Evolutionary conservation across 2,329 filamentous ascomycete species (phyloP), one percentile per base, ranked within the genome.

Genomic region (Tolypocladium capitatum): DNA sequence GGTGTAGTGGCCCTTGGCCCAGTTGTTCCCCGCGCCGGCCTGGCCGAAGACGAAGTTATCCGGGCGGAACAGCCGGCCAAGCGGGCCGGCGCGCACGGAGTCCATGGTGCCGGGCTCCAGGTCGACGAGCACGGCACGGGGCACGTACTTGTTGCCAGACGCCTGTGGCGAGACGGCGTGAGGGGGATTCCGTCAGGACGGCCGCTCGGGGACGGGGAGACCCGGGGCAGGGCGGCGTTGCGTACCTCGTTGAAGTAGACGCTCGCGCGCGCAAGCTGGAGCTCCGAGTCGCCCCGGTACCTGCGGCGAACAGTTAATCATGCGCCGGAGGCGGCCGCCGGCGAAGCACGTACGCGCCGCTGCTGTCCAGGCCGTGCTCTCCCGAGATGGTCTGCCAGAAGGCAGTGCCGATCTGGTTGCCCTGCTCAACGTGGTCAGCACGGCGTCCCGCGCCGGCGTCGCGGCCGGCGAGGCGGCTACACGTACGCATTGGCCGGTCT

Each of bases 21-120:
- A 98, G 83, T 97, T 97, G 88, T 98, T 98, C 75, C 92, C 92
- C 70, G 92, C 92, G 80, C 92, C 91, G 63, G 92, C 97, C 78
- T 97, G 92, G 63, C 92, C 92, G 72, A 97, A 97, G 68, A 97
- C 89, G 75, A 97, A 97, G 85, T 97, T 98, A 78, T 98, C 92
- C 68, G 92, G 92, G 58, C 92, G 90, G 88, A 98, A 97, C 60
- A 98, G 89, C 78, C 96, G 86, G 62, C 92, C 92, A 69, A 97
- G 97, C 58, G 92, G 92, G 71, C 92, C 91, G 62, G 91, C 87
- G 70, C 91, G 91, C 75, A 98, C 91, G 60, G 92, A 92, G 64
- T 98, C 92, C 91, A 97, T 98, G 74, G 92, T 97, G 75, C 92
- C 92, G 60, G 92, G 92, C 81, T 98, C 92, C 67, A 98, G 81